Evolutionary conservation across 139 green algal species (phyloP).

Genomic region (Yamagishiella unicocca): DNA sequence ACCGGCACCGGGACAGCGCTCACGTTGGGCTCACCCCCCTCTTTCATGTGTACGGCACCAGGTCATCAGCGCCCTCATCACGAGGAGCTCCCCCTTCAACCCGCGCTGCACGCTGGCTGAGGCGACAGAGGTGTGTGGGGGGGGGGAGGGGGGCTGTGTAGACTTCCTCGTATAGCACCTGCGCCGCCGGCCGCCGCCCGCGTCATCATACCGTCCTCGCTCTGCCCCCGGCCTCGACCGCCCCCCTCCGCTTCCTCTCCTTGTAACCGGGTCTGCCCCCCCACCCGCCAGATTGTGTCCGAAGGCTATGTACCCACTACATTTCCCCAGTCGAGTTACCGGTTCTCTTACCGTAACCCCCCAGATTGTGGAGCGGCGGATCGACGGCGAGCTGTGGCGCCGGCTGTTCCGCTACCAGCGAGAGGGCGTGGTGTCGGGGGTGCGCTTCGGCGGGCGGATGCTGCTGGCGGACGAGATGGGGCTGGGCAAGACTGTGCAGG

Average conservation of each 20-base stretch:
- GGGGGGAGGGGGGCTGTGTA: too few species aligned
- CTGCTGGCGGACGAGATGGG: constrained; percentile 92
- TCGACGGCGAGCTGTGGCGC: constrained; percentile 2
- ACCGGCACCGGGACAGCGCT: too few species aligned
- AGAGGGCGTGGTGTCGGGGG: constrained; percentile 30
- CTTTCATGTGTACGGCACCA: too few species aligned
- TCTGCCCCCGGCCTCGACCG: neutral
- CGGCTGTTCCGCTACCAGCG: constrained; percentile 59
- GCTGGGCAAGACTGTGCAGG: constrained; percentile 96
- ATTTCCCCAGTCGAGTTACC: neutral
- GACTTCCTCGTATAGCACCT: too few species aligned
- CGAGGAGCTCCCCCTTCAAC: too few species aligned
- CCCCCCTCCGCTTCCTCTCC: neutral
- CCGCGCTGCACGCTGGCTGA: too few species aligned
- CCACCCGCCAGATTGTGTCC: neutral
- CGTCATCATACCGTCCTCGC: neutral
- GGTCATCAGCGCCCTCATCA: too few species aligned
- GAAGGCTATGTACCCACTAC: too few species aligned
- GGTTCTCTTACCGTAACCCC: neutral
- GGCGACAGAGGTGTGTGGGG: too few species aligned
- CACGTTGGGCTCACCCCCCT: too few species aligned
- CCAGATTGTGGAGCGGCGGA: neutral
- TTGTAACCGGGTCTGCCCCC: neutral
- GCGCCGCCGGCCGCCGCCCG: neutral
- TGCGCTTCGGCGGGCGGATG: constrained; percentile 29